Base-by-base conservation (phyloP, 129 eudicot genomes). In the Tagetes erecta region DNA sequence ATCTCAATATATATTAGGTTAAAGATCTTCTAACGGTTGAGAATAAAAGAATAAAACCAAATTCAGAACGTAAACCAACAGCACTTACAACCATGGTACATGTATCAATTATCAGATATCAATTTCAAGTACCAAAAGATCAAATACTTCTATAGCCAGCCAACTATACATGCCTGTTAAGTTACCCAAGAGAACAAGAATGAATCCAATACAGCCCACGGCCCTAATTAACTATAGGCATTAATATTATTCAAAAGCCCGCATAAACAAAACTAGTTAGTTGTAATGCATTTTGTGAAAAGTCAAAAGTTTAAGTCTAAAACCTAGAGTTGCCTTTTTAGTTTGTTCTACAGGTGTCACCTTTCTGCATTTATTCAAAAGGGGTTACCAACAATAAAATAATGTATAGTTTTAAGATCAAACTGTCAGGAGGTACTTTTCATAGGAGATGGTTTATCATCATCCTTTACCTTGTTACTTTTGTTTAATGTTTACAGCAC, bases 241-340 rank as follows among this genome's bases (percentile, higher is more conserved):
- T 55, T 20, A 20, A 55, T 55, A 55, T 40, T 67, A 44, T 56
- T 7, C 7, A 67, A 45, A 13, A 67, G 39, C 10, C 9, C 50
- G 53, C 14, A 53, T n/a, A n/a, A 71, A 20, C 65, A 53, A 53
- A 50, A 37, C 64, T 70, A 20, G 75, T 56, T 53, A 55, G 76
- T 55, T 55, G 46, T 8, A 57, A 38, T 39, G 30, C 51, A 37
- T 10, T 33, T 55, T 31, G 50, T 55, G 60, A n/a, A 27, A 55
- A 4, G 10, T 27, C 12, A 4, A 40, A 40, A 20, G 27, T 44
- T 52, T 39, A 37, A 27, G 75, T 52, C 63, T 53, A 52, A 52
- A 40, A 3, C 31, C 33, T n/a, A 52, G 58, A 14, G 6, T 52
- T 52, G 5, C 49, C 58, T 52, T 20, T 35, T 50, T 35, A 36